Base-by-base conservation (phyloP, 164 flowering plant genomes). In the Euptelea pleiosperma region DNA sequence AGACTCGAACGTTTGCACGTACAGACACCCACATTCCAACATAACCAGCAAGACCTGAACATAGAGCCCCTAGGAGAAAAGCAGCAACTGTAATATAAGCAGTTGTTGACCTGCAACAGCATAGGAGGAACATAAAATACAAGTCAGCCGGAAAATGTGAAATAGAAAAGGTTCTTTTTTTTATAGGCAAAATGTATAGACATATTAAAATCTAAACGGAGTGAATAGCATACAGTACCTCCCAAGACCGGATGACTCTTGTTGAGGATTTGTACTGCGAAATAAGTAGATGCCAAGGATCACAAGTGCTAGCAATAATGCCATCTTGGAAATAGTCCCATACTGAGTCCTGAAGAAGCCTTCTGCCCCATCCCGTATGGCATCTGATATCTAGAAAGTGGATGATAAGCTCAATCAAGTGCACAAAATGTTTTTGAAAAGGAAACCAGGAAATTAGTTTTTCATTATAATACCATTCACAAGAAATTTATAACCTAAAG, bases 1-100 rank as follows among this genome's bases (percentile, higher is more conserved):
- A 85, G 31, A 93, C 99, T 31, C 99, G 71, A 67, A 93, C 99
- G 78, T 93, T 93, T 68, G 99, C 99, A 70, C 97, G 94, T 37
- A 93, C 97, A 9, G 99, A 93, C 24, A 93, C 99, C 97, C 99
- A 93, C 99, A 91, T 93, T 36, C 97, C 99, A 66, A 93, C 95
- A 83, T 88, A 91, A 22, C 99, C 99, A 37, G 99, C 99, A 71
- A 83, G 51, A 73, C 99, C 99, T 12, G 99, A 93, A 64, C 99
- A 93, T 15, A 93, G 28, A 57, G 97, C 99, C 60, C 99, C 99
- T 7, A 93, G 73, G 65, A 93, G 89, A 77, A 93, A 93, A 51
- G 99, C 75, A 73, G 83, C 86, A 59, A 91, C 97, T 62, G 97
- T 93, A 63, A 93, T 81, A 73, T 51, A 93, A 26, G 99, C 97